phyloP scores from a whole-genome alignment of 2,329 filamentous ascomycete species.

The Diaporthe sp. region DNA sequence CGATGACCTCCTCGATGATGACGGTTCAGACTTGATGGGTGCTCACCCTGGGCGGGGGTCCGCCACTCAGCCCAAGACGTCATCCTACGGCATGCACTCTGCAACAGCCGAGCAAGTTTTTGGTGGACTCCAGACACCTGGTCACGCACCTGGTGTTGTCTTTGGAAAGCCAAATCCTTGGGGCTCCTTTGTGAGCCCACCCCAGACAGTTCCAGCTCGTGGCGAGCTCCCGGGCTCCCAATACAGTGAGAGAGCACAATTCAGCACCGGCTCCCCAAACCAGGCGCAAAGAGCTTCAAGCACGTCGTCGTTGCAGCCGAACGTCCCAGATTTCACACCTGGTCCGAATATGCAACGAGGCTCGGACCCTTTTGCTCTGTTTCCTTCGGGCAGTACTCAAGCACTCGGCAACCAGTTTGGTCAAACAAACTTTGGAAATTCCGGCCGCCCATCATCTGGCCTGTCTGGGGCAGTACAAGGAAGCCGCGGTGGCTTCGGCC shows the following conservation, averaged over 20 bases:
- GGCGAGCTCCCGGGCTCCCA: slow-evolving; percentile 16
- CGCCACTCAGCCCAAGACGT: slow-evolving; percentile 47
- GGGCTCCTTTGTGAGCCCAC: slow-evolving; percentile 11
- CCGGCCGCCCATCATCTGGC: slow-evolving; percentile 34
- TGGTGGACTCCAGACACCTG: slow-evolving; percentile 50
- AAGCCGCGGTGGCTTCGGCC: slow-evolving; percentile 23
- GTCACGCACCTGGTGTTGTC: not conserved
- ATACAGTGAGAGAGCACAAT: not conserved
- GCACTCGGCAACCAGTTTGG: slow-evolving; percentile 7
- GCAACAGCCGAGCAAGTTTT: slow-evolving; percentile 65
- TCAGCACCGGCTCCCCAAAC: slow-evolving; percentile 10
- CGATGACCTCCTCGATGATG: slow-evolving; percentile 57
- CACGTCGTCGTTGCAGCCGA: slow-evolving; percentile 32
- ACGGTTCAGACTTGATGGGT: slow-evolving; percentile 9
- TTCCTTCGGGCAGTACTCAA: not conserved
- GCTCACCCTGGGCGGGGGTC: slow-evolving; percentile 55
- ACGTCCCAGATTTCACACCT: slow-evolving; percentile 31
- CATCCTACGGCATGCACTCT: slow-evolving; percentile 69
- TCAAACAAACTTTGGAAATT: slow-evolving; percentile 8
- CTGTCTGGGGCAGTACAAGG: slow-evolving; percentile 16
- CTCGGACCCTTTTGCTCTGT: slow-evolving; percentile 25
- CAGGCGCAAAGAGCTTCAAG: slow-evolving; percentile 26
- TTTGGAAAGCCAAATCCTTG: slow-evolving; percentile 24
- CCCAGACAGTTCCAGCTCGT: slow-evolving; percentile 1
- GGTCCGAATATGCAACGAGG: slow-evolving; percentile 23